Base-by-base conservation (phyloP, 345 rosid genomes). In the Eucalyptus pauciflora region DNA sequence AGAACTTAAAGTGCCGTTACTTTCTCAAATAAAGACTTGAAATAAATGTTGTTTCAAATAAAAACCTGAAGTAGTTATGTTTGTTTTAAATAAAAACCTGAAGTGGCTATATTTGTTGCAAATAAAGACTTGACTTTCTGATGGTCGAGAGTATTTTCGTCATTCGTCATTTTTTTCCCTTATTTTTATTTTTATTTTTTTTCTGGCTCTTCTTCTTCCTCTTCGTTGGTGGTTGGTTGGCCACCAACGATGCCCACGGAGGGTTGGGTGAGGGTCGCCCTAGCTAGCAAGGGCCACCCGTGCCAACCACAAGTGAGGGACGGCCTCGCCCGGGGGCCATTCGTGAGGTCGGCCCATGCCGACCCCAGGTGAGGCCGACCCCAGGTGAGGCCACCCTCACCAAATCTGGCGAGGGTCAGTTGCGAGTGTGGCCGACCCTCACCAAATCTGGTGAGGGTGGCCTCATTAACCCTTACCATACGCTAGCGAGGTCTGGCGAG, bases 171-270 rank as follows among this genome's bases (percentile, higher is more conserved):
- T 52, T 18, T 52, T 52, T 18, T 1, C 2, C 22, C 22, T 7
- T 51, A 5, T 48, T 14, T 15, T 17, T 17, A 33, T 51, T 3
- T 51, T 17, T 51, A 17, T 51, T 50, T 4, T 50, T 16, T 5
- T 17, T 7, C 7, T 18, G 0, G 1, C 10, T 52, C 56, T 18
- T 52, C 0, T 52, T 52, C 56, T 52, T 52, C 56, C 56, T 52
- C 10, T 18, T 7, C 0, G 0, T 3, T 0, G 1, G 1, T 52
- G 56, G 56, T 9, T 0, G 2, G 8, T 1, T 1, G 3, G 2
- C 10, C 24, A 7, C 0, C 24, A 0, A 1, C 0, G 24, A 52
- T 18, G 24, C 56, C 24, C 4, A 18, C 0, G 1, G 2, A 18
- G 56, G 24, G 10, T 0, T 52, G 24, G 56, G 24, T 4, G 1